These are phyloP conservation scores for Cystofilobasidium ferigula DNA, from an alignment of 768 basidiomycete genomes.

Conservation along the genomic window DNA sequence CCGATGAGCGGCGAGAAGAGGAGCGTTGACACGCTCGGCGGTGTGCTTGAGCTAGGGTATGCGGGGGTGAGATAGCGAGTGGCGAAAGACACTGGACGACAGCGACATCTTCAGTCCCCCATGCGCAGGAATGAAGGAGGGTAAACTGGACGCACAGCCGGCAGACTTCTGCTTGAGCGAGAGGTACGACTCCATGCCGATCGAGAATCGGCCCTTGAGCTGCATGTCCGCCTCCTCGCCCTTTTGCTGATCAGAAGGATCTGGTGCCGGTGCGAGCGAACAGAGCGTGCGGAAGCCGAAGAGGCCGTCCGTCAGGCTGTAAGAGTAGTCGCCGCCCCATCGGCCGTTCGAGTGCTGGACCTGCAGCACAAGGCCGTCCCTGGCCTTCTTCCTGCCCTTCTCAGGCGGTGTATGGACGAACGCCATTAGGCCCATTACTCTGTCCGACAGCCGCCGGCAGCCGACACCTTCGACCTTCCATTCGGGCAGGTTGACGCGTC, in stretches of 20 bases:
- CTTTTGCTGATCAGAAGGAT: slow-evolving; percentile 43
- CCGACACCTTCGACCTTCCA: slow-evolving; percentile 82
- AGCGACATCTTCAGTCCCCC: background rate
- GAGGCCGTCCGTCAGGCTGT: slow-evolving; percentile 90
- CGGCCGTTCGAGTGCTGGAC: slow-evolving; percentile 85
- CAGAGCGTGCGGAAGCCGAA: slow-evolving; percentile 78
- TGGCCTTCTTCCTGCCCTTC: background rate
- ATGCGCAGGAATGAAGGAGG: background rate
- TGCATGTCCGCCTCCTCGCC: slow-evolving; percentile 82
- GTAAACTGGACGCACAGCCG: slow-evolving; percentile 52
- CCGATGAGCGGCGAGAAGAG: slow-evolving; percentile 95
- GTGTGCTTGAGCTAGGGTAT: slow-evolving; percentile 40
- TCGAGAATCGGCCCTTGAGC: slow-evolving; percentile 75
- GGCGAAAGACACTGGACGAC: slow-evolving; percentile 69
- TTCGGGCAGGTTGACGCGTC: slow-evolving; percentile 78
- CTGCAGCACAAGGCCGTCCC: slow-evolving; percentile 1
- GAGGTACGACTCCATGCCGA: slow-evolving; percentile 86
- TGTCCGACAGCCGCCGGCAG: slow-evolving; percentile 57
- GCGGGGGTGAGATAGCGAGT: slow-evolving; percentile 88
- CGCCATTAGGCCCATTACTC: slow-evolving; percentile 52
- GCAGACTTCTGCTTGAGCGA: slow-evolving; percentile 86
- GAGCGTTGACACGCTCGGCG: slow-evolving; percentile 55
- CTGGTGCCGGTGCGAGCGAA: slow-evolving; percentile 33
- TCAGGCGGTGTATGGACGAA: slow-evolving; percentile 43
- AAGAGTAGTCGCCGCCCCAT: slow-evolving; percentile 88